These are phyloP conservation scores for Asterionellopsis glacialis DNA, from an alignment of 108 stramenopile genomes.

Conservation along the genomic window DNA sequence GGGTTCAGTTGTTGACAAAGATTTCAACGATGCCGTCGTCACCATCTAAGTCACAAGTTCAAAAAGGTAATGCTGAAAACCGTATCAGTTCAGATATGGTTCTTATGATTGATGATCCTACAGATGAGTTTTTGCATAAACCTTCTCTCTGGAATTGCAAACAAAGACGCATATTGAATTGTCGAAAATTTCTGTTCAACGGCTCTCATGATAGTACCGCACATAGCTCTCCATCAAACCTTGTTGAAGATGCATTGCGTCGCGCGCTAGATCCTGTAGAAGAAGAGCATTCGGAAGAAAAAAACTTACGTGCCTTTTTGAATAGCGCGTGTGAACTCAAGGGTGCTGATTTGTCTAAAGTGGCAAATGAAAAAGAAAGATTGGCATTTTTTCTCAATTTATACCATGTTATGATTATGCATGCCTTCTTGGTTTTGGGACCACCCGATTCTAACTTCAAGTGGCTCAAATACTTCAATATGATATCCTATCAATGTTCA, in stretches of 20 bases:
- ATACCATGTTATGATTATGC: slow-evolving; percentile 69
- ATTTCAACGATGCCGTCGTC: not conserved
- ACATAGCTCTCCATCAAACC: slow-evolving; percentile 16
- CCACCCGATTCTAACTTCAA: slow-evolving; percentile 45
- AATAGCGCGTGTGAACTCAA: slow-evolving; percentile 50
- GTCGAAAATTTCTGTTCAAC: slow-evolving; percentile 37
- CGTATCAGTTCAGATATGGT: not conserved
- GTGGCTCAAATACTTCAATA: slow-evolving; percentile 66
- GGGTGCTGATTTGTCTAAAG: slow-evolving; percentile 20
- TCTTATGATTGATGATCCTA: slow-evolving; percentile 37
- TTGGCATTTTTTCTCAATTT: slow-evolving; percentile 67
- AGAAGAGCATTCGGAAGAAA: slow-evolving; percentile 13
- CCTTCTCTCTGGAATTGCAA: slow-evolving; percentile 57
- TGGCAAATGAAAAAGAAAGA: slow-evolving; percentile 34
- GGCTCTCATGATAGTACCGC: slow-evolving; percentile 1
- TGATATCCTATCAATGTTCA: slow-evolving; percentile 50
- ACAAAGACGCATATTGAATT: slow-evolving; percentile 58
- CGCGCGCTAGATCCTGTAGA: slow-evolving; percentile 26
- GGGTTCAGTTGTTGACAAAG: slow-evolving; percentile 6
- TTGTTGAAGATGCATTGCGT: slow-evolving; percentile 36
- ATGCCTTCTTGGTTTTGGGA: slow-evolving; percentile 62
- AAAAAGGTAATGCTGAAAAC: not conserved
- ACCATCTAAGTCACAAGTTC: not conserved
- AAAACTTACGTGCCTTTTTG: slow-evolving; percentile 39
- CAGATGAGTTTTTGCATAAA: slow-evolving; percentile 53